Evolutionary conservation across 1,139 yeast species (phyloP).

Genomic region (Lodderomyces jiufengensis): DNA sequence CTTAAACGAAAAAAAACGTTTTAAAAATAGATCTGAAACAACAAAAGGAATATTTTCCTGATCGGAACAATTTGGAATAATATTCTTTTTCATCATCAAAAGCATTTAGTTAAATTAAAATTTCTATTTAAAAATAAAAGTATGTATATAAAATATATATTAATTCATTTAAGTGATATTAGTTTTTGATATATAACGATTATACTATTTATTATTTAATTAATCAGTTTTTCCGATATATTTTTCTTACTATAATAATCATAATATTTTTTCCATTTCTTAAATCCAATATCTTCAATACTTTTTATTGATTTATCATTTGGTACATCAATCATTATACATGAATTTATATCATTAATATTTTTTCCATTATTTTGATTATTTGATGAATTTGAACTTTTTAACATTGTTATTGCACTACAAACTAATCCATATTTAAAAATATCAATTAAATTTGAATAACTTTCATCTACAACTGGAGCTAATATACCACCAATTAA

Average conservation of each 20-base stretch:
- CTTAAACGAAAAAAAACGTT: no score
- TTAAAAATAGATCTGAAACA: no score
- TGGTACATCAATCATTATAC: conserved; percentile 39
- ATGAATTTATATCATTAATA: conserved; percentile 22
- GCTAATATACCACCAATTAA: conserved; percentile 56
- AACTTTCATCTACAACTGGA: conserved; percentile 53
- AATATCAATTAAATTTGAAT: conserved; percentile 52
- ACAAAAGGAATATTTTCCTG: no score
- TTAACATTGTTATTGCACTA: conserved; percentile 54
- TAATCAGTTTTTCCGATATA: no score
- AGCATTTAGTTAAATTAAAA: no score
- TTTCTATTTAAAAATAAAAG: no score
- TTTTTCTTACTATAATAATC: conserved; percentile 33
- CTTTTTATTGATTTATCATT: conserved; percentile 32
- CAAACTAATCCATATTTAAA: conserved; percentile 57
- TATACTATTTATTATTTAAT: no score
- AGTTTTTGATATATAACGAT: no score
- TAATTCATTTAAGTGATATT: no score
- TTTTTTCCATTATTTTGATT: conserved; percentile 12
- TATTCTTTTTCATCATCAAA: no score
- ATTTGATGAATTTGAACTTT: conserved; percentile 25
- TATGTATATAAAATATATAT: no score
- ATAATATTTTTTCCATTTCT: conserved; percentile 38
- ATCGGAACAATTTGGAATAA: no score
- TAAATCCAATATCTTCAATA: conserved; percentile 42